Evolutionary conservation across 257 asterid species (phyloP), one percentile per base, ranked within the genome.

Genomic region (Marsdenia floribunda): DNA sequence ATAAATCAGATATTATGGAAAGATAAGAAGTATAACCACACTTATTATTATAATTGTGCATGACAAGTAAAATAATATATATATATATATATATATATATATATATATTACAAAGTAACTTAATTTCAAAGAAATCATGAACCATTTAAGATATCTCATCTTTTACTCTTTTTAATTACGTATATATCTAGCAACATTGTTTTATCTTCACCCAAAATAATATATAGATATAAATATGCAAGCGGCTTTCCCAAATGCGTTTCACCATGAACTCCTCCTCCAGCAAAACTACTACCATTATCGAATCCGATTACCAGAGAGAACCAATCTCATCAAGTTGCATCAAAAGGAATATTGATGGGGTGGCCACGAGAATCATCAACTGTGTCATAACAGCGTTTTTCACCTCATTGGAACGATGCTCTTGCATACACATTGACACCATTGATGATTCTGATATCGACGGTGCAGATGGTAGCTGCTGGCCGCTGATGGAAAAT

Each of bases 401-500:
- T 79, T 87, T 90, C 13, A 50, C 84, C 24, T 84, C 93, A 3
- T 64, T 90, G 47, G 87, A 88, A 73, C 73, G 84, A 60, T 90
- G 89, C 71, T 81, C 83, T 24, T 88, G 93, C 70, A 71, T 88
- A 21, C 58, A 68, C 37, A 61, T 88, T 26, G 81, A 86, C 73
- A 90, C 96, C 60, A 80, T 80, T 70, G 91, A 85, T 11, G 93
- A 89, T 60, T 70, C 72, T 2, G 89, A 83, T 21, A 84, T 7
- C 0, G 61, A 84, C 21, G 84, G 76, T 15, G 80, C 33, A 29
- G 33, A 82, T 38, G 78, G 70, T 11, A 83, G 58, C 74, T 60
- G 68, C 74, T 55, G 70, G 79, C 83, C 86, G 29, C 82, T 86
- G 79, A 83, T 87, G 59, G 18, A 18, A 53, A 14, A 64, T 26